Conservation (phyloP, 192 early-diverging fungal genomes). For the Coemansia javaensis region DNA sequence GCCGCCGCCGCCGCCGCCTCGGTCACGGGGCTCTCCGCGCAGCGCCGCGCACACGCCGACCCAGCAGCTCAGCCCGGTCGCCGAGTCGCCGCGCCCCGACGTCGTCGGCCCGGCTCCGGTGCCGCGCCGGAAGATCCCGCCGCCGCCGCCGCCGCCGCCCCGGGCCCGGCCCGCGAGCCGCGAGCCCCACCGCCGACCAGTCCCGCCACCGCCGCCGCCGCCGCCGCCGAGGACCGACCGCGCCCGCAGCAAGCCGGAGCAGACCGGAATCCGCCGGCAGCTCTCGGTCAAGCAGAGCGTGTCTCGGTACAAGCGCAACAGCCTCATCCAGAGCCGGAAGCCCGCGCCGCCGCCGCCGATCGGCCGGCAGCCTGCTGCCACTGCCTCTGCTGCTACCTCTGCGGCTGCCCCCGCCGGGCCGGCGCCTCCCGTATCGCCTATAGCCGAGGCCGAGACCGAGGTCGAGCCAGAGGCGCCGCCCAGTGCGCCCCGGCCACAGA, state of each 20-base stretch:
- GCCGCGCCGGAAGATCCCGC: slow-evolving; percentile 23
- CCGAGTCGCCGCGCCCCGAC: neutral
- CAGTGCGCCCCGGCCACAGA: too few relatives aligned
- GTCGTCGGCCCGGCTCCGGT: slow-evolving; percentile 1
- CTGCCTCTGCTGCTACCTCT: too few relatives aligned
- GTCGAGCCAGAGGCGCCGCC: too few relatives aligned
- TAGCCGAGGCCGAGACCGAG: too few relatives aligned
- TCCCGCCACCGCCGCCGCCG: slow-evolving; percentile 6
- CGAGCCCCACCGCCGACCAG: too few relatives aligned
- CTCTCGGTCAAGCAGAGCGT: slow-evolving; percentile 47
- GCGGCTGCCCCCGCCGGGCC: too few relatives aligned
- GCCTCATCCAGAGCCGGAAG: slow-evolving; percentile 1
- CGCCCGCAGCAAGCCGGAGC: slow-evolving; percentile 11
- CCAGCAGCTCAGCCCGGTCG: neutral
- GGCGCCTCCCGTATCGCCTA: too few relatives aligned
- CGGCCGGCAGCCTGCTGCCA: too few relatives aligned
- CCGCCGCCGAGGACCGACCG: slow-evolving; percentile 4
- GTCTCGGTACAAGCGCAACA: slow-evolving; percentile 33
- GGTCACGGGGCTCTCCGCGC: neutral
- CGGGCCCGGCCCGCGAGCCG: slow-evolving; percentile 5
- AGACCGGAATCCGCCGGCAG: slow-evolving; percentile 41
- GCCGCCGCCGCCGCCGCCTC: slow-evolving; percentile 29
- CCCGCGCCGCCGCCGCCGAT: slow-evolving; percentile 25
- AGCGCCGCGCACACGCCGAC: neutral
- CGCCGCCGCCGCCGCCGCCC: slow-evolving; percentile 17